Evolutionary conservation across 768 basidiomycete species (phyloP), one percentile per base, ranked within the genome.

Genomic region (Kwoniella dendrophila): DNA sequence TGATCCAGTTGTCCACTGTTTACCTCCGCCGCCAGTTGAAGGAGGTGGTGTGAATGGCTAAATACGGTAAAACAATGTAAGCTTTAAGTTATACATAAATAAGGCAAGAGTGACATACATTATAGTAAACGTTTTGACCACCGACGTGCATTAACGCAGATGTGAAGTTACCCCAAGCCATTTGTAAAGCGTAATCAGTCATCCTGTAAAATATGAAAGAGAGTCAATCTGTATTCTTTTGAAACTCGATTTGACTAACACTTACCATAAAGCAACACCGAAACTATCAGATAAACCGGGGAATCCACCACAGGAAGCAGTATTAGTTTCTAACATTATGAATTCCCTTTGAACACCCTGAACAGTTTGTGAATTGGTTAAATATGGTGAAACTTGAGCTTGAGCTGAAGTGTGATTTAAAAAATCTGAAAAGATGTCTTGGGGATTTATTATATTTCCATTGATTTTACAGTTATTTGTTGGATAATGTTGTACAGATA

Each of bases 1-100:
- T 0, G 87, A 83, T 2, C 88, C 88, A 38, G 88, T 82, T 1
- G 88, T 88, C 89, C 89, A 91, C 76, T 87, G 81, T 62, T 83
- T 83, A 76, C 82, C 85, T 0, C 80, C 65, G 0, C 85, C 83
- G 65, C 85, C 81, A 66, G 86, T 87, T 10, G 80, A 80, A 6
- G 83, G 83, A 2, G 84, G 84, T 0, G 84, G 83, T 65, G 84
- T 84, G 76, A 85, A 84, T 38, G 83, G 83, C 82, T 84, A 27
- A 56, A 16, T n/a, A 45, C 27, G 6, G n/a, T n/a, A n/a, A 26
- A 43, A 8, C 29, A 38, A 26, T 30, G 34, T 11, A 55, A 38
- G 44, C n/a, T 27, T 34, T 20, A 43, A 43, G 20, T 8, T 53
- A 24, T 0, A 52, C 26, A 36, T 18, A 27, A 30, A 20, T 22